Percentiles rank a stretch among this genome's conserved stretches.
Evolutionary conservation across 768 basidiomycete genomes (phyloP).

Genomic region (Scleroderma citrinum): DNA sequence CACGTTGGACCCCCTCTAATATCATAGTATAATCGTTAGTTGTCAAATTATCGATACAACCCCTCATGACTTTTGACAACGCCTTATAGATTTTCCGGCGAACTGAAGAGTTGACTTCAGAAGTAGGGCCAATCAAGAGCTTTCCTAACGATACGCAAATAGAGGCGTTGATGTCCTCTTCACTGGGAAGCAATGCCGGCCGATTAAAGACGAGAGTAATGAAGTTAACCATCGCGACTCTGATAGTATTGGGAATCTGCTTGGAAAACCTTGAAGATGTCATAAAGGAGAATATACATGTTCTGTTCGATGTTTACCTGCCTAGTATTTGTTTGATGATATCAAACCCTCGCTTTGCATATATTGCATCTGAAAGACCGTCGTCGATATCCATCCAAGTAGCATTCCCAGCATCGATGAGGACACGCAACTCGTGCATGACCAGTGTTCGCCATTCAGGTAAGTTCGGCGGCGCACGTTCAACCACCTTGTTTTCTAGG

Average conservation of each 20-base stretch:
- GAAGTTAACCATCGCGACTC: constrained; percentile 21
- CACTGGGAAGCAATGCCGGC: constrained; percentile 4
- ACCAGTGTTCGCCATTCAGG: constrained; percentile 19
- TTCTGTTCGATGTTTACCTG: constrained; percentile 27
- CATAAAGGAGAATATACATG: constrained; percentile 6
- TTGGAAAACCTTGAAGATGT: constrained; percentile 9
- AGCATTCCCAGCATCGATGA: constrained; percentile 41
- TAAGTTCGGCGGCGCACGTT: background rate
- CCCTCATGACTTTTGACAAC: constrained; percentile 37
- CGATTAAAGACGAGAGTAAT: constrained; percentile 10
- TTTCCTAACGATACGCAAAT: constrained; percentile 30
- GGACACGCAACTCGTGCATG: constrained; percentile 28
- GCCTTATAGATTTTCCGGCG: constrained; percentile 39
- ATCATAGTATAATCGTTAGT: constrained; percentile 27
- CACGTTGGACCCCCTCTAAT: constrained; percentile 38
- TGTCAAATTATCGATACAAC: constrained; percentile 30
- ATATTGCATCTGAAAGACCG: constrained; percentile 34
- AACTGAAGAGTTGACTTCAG: constrained; percentile 43
- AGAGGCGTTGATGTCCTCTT: constrained; percentile 21
- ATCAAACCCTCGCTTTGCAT: constrained; percentile 39
- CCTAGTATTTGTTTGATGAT: constrained; percentile 39
- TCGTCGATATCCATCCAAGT: constrained; percentile 56
- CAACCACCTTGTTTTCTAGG: background rate
- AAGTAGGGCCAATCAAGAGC: constrained; percentile 40
- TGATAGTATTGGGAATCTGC: constrained; percentile 1